Base-by-base conservation (phyloP, 2,329 filamentous ascomycete genomes). In the Hirsutella minnesotensis region DNA sequence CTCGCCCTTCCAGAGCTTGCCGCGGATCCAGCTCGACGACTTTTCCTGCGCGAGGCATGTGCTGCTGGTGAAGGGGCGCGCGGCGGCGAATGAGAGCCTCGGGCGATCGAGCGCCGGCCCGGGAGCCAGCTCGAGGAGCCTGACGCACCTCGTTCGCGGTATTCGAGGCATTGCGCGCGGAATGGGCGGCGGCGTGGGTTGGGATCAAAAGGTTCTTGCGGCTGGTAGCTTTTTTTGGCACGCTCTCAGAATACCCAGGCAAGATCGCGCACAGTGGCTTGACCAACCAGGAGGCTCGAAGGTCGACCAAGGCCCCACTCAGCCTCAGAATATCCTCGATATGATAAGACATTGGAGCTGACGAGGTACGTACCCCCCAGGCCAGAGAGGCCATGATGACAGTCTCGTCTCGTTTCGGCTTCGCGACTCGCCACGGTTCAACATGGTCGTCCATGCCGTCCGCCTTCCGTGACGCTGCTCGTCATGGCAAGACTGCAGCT, bases 401-500 rank as follows among this genome's bases (percentile, higher is more conserved):
- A 7, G 24, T 27, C 24, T 27, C 12, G 24, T 27, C 24, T 27
- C 12, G 24, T 31, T n/a, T 18, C 31, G 18, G 18, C 27, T 21
- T 30, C 38, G 29, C 38, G 18, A 43, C 21, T 19, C 22, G 21
- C 38, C 21, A 33, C 12, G 5, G 24, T 5, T 38, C 40, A 49
- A 44, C 13, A 34, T 4, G 31, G 13, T 34, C 18, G 5, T 37
- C 16, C 33, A 29, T 21, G 21, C n/a, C 9, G 18, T 24, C 33
- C 10, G 31, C 33, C 5, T 18, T 19, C 16, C 33, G 5, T 27
- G 33, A 35, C 33, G 2, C n/a, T 9, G 33, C 33, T n/a, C 49
- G 44, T 46, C n/a, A 70, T 70, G 67, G 58, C 64, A 40, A 62
- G 65, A 49, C 53, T 65, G 58, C 52, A 58, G 1, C 41, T 63